Evolutionary conservation across 1,284 basidiomycete species (phyloP).

Genomic region (Ceratobasidium sp.): DNA sequence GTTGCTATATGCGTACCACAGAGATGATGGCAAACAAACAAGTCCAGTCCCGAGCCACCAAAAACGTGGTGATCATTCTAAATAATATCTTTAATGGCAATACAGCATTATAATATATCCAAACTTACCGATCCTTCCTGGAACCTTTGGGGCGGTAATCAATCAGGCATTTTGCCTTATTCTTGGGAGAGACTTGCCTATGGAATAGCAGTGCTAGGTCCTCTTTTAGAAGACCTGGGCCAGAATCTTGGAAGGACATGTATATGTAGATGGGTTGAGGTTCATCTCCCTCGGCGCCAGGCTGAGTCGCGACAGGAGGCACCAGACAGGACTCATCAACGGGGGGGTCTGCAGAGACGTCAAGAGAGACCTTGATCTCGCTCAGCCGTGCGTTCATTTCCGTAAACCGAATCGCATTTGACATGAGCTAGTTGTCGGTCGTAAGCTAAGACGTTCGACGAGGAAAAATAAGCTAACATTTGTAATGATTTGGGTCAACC

Average conservation of each 20-base stretch:
- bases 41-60: constrained; percentile 54
- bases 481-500: constrained; percentile 54
- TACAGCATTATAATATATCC: not conserved
- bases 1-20: constrained; percentile 40
- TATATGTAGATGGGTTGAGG: constrained; percentile 50
- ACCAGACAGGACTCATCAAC: constrained; percentile 30
- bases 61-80: constrained; percentile 52
- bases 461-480: constrained; percentile 45
- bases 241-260: constrained; percentile 54
- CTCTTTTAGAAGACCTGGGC: constrained; percentile 54
- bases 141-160: constrained; percentile 48
- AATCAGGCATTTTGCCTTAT: no score
- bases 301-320: not conserved
- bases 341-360: constrained; percentile 51
- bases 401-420: constrained; percentile 49
- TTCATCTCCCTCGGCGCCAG: not conserved
- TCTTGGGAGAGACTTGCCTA: constrained; percentile 47
- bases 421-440: constrained; percentile 19
- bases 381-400: constrained; percentile 49
- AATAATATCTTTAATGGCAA: not conserved
- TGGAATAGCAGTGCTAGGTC: constrained; percentile 50
- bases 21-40: constrained; percentile 55
- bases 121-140: constrained; percentile 52
- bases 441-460: constrained; percentile 30
- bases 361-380: constrained; percentile 51